Percentiles rank a stretch among this genome's conserved stretches.
Conservation (phyloP, 495 filamentous ascomycete species). For the Penicillium coffeae region DNA sequence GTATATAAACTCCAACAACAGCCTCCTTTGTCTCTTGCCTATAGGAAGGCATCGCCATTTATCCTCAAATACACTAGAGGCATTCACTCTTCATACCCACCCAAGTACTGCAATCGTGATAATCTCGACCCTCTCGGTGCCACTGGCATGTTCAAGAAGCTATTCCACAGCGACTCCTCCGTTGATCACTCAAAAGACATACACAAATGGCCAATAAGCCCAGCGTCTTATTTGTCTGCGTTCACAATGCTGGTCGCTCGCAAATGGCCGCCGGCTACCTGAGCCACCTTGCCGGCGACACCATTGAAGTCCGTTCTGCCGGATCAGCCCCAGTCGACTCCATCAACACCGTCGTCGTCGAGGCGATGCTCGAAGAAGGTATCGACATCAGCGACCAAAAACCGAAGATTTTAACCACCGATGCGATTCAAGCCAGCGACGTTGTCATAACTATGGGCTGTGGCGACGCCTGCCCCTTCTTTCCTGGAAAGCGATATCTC, state of each 20-base stretch:
- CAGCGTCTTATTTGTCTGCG: slow-evolving; percentile 28
- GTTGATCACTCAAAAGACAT: slow-evolving; percentile 9
- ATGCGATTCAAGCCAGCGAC: slow-evolving; percentile 24
- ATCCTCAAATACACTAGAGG: slow-evolving; percentile 4
- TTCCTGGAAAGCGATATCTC: slow-evolving; percentile 25
- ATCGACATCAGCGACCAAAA: slow-evolving; percentile 25
- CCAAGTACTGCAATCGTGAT: slow-evolving; percentile 7
- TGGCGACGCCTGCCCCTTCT: slow-evolving; percentile 29
- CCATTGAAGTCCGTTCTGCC: slow-evolving; percentile 26
- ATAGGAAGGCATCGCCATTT: slow-evolving; percentile 1
- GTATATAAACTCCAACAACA: slow-evolving; percentile 12
- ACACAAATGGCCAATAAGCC: slow-evolving; percentile 20
- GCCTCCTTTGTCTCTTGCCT: slow-evolving; percentile 4
- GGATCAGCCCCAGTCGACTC: slow-evolving; percentile 25
- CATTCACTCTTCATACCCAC: slow-evolving; percentile 4
- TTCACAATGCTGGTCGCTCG: slow-evolving; percentile 30
- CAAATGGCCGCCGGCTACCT: slow-evolving; percentile 32
- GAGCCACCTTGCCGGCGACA: slow-evolving; percentile 19
- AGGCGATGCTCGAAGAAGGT: slow-evolving; percentile 32
- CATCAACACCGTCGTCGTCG: slow-evolving; percentile 22
- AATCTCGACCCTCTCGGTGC: slow-evolving; percentile 4
- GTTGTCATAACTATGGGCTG: slow-evolving; percentile 31
- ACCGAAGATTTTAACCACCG: slow-evolving; percentile 25
- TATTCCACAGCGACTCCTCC: slow-evolving; percentile 3
- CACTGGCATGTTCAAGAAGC: slow-evolving; percentile 9